Evolutionary conservation across 805 yeast species (phyloP), one percentile per base, ranked within the genome.

Genomic region (Brettanomyces custersianus): DNA sequence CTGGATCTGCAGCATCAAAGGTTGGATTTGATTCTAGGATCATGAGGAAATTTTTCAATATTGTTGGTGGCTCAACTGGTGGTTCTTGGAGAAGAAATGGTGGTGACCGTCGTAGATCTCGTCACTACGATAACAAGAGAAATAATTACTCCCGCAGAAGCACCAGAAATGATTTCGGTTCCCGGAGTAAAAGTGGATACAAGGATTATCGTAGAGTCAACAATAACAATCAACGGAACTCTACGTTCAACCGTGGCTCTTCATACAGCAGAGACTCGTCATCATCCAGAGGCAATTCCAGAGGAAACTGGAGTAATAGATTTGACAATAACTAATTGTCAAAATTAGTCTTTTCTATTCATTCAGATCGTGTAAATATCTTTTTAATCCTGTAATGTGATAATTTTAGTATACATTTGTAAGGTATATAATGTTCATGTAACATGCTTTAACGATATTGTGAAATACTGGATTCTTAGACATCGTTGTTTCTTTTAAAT

Each of bases 21-120:
- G 38, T 51, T 34, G 55, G 54, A n/a, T 35, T 62, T 30, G 52
- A 50, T 31, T 40, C 42, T 10, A 40, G 37, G 20, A 44, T 39
- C 10, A 43, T 49, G 13, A 49, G 54, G 34, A 55, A 52, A 22
- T 54, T 48, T 38, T 55, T 56, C 21, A 46, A 51, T 20, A 51
- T 55, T 13, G 28, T 7, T 6, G 6, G n/a, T 12, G n/a, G 17
- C n/a, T 7, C 8, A 8, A n/a, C 15, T 11, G n/a, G 28, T 25
- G 28, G 28, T 12, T 25, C n/a, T 11, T n/a, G n/a, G n/a, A n/a
- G n/a, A n/a, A n/a, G n/a, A n/a, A n/a, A n/a, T n/a, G n/a, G n/a
- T n/a, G n/a, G n/a, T n/a, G n/a, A n/a, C n/a, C n/a, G n/a, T n/a
- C n/a, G n/a, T n/a, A n/a, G n/a, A n/a, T n/a, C n/a, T n/a, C n/a